Evolutionary conservation across 106 monocot genomes (phyloP).

Genomic region (Chionographis japonica): DNA sequence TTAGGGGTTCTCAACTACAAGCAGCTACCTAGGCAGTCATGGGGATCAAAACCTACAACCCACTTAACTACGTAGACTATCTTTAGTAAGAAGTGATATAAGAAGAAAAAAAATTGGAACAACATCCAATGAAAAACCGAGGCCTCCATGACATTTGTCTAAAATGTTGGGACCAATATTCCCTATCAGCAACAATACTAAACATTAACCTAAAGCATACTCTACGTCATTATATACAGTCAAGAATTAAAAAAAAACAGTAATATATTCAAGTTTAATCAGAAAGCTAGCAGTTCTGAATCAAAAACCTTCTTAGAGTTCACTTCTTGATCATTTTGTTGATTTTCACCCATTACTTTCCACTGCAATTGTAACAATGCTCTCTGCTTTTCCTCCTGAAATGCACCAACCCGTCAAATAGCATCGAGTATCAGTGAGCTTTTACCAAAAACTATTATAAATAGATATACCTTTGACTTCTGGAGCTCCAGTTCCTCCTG

Average conservation of each 20-base stretch:
- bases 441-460: not conserved
- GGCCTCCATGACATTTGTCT: no score
- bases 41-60: no score
- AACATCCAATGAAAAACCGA: no score
- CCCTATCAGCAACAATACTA: no score
- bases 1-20: no score
- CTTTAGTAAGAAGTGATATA: no score
- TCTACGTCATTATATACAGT: not conserved
- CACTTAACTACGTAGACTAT: no score
- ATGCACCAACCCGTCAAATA: constrained; percentile 6
- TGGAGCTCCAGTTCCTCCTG: constrained; percentile 83
- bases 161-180: no score
- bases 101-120: no score
- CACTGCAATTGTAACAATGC: constrained; percentile 83
- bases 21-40: no score
- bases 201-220: no score
- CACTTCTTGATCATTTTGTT: constrained; percentile 83
- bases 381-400: constrained; percentile 89
- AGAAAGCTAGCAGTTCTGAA: not conserved
- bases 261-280: not conserved
- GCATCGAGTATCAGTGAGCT: not conserved
- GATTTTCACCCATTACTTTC: constrained; percentile 96
- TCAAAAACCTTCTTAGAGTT: constrained; percentile 74
- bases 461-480: constrained; percentile 62
- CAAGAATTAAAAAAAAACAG: not conserved